Percentiles rank a stretch among this genome's conserved stretches.
phyloP scores from a whole-genome alignment of 495 filamentous ascomycete genomes.

The Penicillium paradoxum region DNA sequence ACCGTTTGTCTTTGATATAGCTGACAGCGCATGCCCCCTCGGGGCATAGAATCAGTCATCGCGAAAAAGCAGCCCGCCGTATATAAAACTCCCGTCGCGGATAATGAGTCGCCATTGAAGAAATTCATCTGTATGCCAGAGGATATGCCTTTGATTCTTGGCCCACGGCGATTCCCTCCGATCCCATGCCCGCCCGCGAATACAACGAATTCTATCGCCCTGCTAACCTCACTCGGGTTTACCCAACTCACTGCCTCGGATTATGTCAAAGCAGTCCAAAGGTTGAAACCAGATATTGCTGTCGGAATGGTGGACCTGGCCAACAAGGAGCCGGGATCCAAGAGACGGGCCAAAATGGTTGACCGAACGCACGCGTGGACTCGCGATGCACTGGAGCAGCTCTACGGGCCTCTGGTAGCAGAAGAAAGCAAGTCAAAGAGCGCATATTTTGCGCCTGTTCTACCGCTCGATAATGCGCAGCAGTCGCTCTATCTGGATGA shows the following conservation, averaged over 20 bases:
- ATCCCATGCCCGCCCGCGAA: constrained; percentile 69
- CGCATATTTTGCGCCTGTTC: constrained; percentile 72
- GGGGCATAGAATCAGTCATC: constrained; percentile 59
- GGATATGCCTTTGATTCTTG: constrained; percentile 65
- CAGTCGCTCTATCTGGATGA: constrained; percentile 74
- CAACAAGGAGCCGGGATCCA: constrained; percentile 54
- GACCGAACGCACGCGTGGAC: constrained; percentile 77
- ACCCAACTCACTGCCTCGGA: constrained; percentile 58
- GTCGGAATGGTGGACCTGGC: constrained; percentile 75
- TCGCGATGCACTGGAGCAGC: constrained; percentile 42
- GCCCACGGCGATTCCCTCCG: constrained; percentile 69
- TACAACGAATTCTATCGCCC: constrained; percentile 62
- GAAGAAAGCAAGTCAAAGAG: constrained; percentile 31
- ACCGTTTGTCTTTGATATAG: background rate
- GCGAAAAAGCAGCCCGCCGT: constrained; percentile 53
- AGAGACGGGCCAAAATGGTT: constrained; percentile 74
- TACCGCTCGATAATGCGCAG: constrained; percentile 67
- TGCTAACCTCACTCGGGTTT: constrained; percentile 83
- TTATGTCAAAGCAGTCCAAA: constrained; percentile 58
- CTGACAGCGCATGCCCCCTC: constrained; percentile 30
- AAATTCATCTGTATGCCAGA: constrained; percentile 62
- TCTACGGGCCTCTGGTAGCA: constrained; percentile 41
- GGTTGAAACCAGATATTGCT: constrained; percentile 72
- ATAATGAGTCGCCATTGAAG: constrained; percentile 54
- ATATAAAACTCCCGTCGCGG: constrained; percentile 38